These are phyloP conservation scores for Kurtzmaniella cleridarum DNA, from an alignment of 805 yeast genomes.

Conservation along the genomic window DNA sequence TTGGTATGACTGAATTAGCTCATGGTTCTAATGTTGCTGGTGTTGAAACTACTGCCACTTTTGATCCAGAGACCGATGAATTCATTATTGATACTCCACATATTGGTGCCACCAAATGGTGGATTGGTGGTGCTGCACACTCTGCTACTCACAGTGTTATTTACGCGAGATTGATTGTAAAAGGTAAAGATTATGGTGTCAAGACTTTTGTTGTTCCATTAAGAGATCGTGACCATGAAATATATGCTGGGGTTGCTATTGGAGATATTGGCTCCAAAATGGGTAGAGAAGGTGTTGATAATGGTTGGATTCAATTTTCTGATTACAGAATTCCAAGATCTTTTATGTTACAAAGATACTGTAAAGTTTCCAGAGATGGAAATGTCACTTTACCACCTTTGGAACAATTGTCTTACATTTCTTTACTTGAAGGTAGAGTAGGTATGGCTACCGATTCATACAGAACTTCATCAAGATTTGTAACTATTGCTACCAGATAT, in stretches of 20 bases:
- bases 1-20: slow-evolving; percentile 89
- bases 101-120: slow-evolving; percentile 93
- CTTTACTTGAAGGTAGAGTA: slow-evolving; percentile 84
- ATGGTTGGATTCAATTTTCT: slow-evolving; percentile 93
- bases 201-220: slow-evolving; percentile 89
- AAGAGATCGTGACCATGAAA: slow-evolving; percentile 66
- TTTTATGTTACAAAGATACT: slow-evolving; percentile 76
- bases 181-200: slow-evolving; percentile 86
- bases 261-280: slow-evolving; percentile 94
- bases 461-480: slow-evolving; percentile 71
- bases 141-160: slow-evolving; percentile 84
- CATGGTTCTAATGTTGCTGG: slow-evolving; percentile 95
- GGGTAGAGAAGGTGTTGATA: slow-evolving; percentile 95
- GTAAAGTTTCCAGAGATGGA: slow-evolving; percentile 64
- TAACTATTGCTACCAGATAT: slow-evolving; percentile 82
- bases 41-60: slow-evolving; percentile 87
- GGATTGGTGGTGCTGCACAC: slow-evolving; percentile 98
- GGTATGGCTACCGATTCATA: slow-evolving; percentile 84
- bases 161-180: slow-evolving; percentile 76
- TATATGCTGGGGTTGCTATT: slow-evolving; percentile 73
- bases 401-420: slow-evolving; percentile 85
- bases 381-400: slow-evolving; percentile 74
- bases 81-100: slow-evolving; percentile 83
- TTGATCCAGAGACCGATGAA: slow-evolving; percentile 56
- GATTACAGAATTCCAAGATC: slow-evolving; percentile 79